These are phyloP conservation scores for Nematocida displodere DNA, from an alignment of 371 early-diverging fungal species.

Conservation along the genomic window DNA sequence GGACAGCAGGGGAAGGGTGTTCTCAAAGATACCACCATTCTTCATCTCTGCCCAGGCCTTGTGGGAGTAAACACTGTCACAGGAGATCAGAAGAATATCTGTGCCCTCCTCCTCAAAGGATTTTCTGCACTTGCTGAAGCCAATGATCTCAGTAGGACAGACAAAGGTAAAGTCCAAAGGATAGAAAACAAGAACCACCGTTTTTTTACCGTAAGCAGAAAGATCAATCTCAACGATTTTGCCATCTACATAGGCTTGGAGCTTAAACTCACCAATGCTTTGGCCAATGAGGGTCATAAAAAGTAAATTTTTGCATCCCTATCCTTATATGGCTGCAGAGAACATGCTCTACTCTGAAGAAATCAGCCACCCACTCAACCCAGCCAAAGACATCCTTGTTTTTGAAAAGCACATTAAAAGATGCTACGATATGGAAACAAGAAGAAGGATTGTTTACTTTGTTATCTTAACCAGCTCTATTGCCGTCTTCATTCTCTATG, in stretches of 20 bases:
- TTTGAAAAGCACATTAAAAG: conserved; percentile 36
- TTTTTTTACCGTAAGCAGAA: conserved; percentile 47
- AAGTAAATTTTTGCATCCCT: neutral
- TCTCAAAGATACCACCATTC: conserved; percentile 79
- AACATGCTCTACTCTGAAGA: neutral
- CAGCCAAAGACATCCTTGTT: conserved; percentile 34
- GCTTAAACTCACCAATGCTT: neutral
- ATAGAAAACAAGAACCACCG: conserved; percentile 75
- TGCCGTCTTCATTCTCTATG: conserved; percentile 6
- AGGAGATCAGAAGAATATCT: conserved; percentile 73
- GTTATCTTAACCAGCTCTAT: conserved; percentile 4
- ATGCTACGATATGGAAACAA: conserved; percentile 8
- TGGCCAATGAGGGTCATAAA: neutral
- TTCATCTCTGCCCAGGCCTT: conserved; percentile 72
- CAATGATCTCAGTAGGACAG: conserved; percentile 71
- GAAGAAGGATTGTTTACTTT: conserved; percentile 39
- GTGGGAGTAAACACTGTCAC: conserved; percentile 71
- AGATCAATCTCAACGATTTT: conserved; percentile 52
- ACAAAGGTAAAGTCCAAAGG: conserved; percentile 68
- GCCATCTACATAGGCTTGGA: conserved; percentile 32
- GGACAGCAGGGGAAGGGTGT: conserved; percentile 67
- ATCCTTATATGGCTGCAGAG: neutral
- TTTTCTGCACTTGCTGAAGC: conserved; percentile 74
- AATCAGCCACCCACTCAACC: conserved; percentile 4
- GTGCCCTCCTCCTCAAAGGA: conserved; percentile 73